Base-by-base conservation (phyloP, 139 green algal species). In the Coelastrella sp. region DNA sequence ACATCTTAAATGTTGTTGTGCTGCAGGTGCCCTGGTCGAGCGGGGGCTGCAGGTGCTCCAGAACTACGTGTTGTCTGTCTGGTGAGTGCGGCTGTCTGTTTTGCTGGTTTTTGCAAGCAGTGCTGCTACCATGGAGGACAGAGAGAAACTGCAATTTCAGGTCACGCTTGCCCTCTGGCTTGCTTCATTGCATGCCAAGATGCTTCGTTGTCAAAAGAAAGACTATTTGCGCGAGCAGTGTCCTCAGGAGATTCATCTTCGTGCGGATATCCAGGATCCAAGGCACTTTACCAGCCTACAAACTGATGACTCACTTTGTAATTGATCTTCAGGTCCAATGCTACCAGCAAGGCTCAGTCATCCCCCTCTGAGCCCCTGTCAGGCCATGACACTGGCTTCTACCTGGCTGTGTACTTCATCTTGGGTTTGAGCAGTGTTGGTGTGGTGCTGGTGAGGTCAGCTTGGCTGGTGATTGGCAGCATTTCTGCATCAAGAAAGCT, bases 51-150 rank as follows among this genome's bases (percentile, higher is more conserved):
- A 95, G 91, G 92, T 96, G 7, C 65, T 87, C 14, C 97, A 99
- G 90, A 98, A 98, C 91, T 96, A 93, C 61, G 95, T 94, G 91
- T 92, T 99, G 65, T 93, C 93, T 14, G 74, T 90, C 7, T 98
- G 96, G 96, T 76, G 68, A 76, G 68, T 76, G 35, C 35, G 35
- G 3, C 35, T 49, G 35, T 49, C 35, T 49, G 35, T 3, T 49
- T 49, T 49, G 35, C 35, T 49, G 35, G 35, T 49, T 49, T 3
- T 49, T 49, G 35, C 35, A 49, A 49, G 35, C 35, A 49, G 35
- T 49, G 35, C 35, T 49, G 35, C 35, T 49, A 49, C 3, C 35
- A 49, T 49, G 35, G 35, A 49, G 35, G 35, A 49, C 3, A 49
- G 35, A 49, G 35, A 49, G 35, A 49, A 49, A 49, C 35, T 49